Evolutionary conservation across 495 filamentous ascomycete species (phyloP).

Genomic region (Podospora pseudopauciseta): DNA sequence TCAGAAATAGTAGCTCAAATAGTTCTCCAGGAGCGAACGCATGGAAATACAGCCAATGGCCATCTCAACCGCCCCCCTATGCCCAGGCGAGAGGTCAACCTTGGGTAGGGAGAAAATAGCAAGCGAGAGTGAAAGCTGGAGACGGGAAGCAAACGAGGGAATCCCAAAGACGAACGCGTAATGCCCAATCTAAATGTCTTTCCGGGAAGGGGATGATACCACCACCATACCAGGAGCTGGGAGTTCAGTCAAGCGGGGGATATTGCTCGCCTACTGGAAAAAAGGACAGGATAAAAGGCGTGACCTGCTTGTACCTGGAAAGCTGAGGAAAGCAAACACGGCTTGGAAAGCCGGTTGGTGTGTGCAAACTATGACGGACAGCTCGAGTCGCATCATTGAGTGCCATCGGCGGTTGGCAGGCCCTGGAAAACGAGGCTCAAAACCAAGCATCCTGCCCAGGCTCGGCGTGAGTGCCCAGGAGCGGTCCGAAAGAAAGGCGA

Average conservation of each 20-base stretch:
- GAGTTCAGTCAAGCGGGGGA: constrained; percentile 26
- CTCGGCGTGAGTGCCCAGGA: constrained; percentile 12
- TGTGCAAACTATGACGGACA: not conserved
- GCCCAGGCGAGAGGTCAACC: constrained; percentile 19
- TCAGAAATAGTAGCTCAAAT: constrained; percentile 28
- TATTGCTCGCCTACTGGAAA: constrained; percentile 29
- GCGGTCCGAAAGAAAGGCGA: constrained; percentile 6
- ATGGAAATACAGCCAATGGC: constrained; percentile 25
- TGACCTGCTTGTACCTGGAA: constrained; percentile 27
- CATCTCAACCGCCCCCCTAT: constrained; percentile 14
- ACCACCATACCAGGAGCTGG: constrained; percentile 24
- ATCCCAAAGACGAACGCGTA: constrained; percentile 31
- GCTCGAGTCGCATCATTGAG: constrained; percentile 10
- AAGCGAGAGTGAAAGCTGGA: constrained; percentile 16
- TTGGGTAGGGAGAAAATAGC: constrained; percentile 15
- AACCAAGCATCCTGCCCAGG: constrained; percentile 14
- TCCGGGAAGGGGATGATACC: constrained; percentile 19
- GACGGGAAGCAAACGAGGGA: constrained; percentile 19
- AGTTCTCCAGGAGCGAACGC: constrained; percentile 27
- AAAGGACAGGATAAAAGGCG: constrained; percentile 30
- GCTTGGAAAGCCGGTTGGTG: constrained; percentile 16
- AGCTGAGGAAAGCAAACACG: constrained; percentile 14
- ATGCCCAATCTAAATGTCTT: constrained; percentile 33
- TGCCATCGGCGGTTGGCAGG: constrained; percentile 13
- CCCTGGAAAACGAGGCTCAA: constrained; percentile 14